Evolutionary conservation across 2,329 filamentous ascomycete genomes (phyloP).

Genomic region (Aspergillus novofumigatus): DNA sequence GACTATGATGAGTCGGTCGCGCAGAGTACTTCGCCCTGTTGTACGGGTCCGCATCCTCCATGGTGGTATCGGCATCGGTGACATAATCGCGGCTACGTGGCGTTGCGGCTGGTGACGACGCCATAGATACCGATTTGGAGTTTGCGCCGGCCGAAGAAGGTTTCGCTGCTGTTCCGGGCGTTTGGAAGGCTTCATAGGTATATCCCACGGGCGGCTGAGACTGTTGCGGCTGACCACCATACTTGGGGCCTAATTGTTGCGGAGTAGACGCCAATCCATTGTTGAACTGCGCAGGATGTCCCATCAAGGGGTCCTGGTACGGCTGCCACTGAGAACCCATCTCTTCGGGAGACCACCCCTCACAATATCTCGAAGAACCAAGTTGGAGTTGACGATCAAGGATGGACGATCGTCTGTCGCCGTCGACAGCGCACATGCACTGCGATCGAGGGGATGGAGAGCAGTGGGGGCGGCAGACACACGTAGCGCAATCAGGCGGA

Average conservation of each 20-base stretch:
- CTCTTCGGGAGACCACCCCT: conserved; percentile 15
- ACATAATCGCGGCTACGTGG: conserved; percentile 60
- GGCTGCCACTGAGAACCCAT: conserved; percentile 64
- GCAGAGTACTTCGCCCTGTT: conserved; percentile 81
- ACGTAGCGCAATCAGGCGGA: conserved; percentile 25
- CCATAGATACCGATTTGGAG: conserved; percentile 51
- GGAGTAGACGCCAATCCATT: conserved; percentile 48
- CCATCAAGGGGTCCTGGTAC: conserved; percentile 60
- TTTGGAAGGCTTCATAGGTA: conserved; percentile 66
- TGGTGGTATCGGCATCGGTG: conserved; percentile 70
- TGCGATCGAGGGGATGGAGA: conserved; percentile 26
- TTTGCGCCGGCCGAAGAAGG: conserved; percentile 35
- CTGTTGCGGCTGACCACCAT: conserved; percentile 40
- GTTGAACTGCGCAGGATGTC: conserved; percentile 63
- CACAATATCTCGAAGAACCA: conserved; percentile 8
- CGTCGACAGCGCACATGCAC: conserved; percentile 25
- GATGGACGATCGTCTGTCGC: conserved; percentile 18
- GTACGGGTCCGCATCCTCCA: conserved; percentile 88
- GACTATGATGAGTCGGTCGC: conserved; percentile 66
- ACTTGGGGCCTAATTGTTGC: conserved; percentile 48
- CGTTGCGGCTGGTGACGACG: conserved; percentile 55
- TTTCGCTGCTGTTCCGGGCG: conserved; percentile 31
- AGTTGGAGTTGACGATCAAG: conserved; percentile 3
- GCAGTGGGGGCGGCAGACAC: conserved; percentile 25
- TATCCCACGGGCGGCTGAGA: conserved; percentile 56